Base-by-base conservation (phyloP, 208 protist genomes). In the Leptomonas pyrrhocoris region DNA sequence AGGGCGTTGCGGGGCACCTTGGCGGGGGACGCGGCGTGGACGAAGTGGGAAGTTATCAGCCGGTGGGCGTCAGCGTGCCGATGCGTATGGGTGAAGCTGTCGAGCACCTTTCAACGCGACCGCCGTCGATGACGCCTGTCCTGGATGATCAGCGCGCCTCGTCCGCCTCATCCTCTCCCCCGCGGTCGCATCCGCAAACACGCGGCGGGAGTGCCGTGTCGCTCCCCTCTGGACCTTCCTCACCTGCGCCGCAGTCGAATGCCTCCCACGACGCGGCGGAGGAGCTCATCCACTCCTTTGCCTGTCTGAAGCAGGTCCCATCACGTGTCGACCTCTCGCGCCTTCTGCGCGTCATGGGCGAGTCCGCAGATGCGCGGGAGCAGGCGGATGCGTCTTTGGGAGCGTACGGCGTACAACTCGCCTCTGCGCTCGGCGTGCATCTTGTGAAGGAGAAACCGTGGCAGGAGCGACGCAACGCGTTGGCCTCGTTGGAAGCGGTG, bases 401-500 rank as follows among this genome's bases (percentile, higher is more conserved):
- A 23, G 46, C 15, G 43, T 50, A 61, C 28, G 42, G 68, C 34
- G 38, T 43, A 3, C 53, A 53, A 45, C 43, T 90, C 25, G 85
- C 76, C 7, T 46, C 62, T 40, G 61, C 62, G 9, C 38, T 86
- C 18, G 48, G 71, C 34, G 34, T 23, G n/a, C 68, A 86, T 15
- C 73, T 88, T 23, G 42, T 43, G 1, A 61, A 49, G n/a, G 30
- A 78, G 59, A 49, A 68, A 40, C 61, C 79, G 9, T 93, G 84
- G 84, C 83, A 87, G 58, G 60, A 68, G 11, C 79, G 84, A 0
- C 62, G 90, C 2, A 93, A 93, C 69, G 74, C 74, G 16, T 65
- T 93, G 34, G 53, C 54, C 3, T 71, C 62, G 19, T 38, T 90
- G 25, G 87, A 93, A 71, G 84, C 75, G 23, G 25, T 84, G 42